Percentiles rank a stretch among this genome's conserved stretches.
phyloP scores from a whole-genome alignment of 306 rosid genomes.

The Malus domestica region ASM211411v1 NC_041805.1:25210501-25211000 shows the following conservation, averaged over 20 bases:
- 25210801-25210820: not conserved
- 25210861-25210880: not conserved
- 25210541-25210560: conserved; percentile 81
- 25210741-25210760: not conserved
- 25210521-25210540: conserved; percentile 78
- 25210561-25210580: conserved; percentile 65
- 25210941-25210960: not conserved
- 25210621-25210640: not conserved
- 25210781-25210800: not conserved
- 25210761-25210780: not conserved
- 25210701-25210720: not conserved
- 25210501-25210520: conserved; percentile 91
- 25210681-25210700: not conserved
- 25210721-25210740: not conserved
- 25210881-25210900: not conserved
- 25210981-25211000: not conserved
- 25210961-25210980: not conserved
- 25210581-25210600: conserved; percentile 85
- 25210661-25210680: not conserved
- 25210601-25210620: conserved; percentile 92
- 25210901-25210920: not conserved
- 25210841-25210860: not conserved
- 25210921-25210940: not conserved
- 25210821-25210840: not conserved
- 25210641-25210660: not conserved